A percentile compares a stretch with the other conserved stretches of the same genome.
These are phyloP conservation scores for Penicillium sp. DNA, from an alignment of 2,329 filamentous ascomycete species.

Conservation along the genomic window DNA sequence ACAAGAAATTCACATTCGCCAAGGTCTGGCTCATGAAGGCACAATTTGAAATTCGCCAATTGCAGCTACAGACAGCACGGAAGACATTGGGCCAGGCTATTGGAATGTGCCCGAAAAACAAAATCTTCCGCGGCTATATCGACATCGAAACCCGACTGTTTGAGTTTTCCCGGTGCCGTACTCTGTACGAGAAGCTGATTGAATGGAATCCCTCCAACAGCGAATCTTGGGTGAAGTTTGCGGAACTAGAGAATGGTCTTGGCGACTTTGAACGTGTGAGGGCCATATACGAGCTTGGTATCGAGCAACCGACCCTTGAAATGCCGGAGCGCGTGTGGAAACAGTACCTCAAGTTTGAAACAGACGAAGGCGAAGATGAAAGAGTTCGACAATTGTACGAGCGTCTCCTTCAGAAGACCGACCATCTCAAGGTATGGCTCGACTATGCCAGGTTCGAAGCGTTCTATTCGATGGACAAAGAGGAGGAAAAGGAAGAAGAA, in stretches of 20 bases:
- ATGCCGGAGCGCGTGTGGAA: slow-evolving; percentile 99
- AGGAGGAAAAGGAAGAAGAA: slow-evolving; percentile 50
- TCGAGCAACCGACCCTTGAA: slow-evolving; percentile 78
- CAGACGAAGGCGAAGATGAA: slow-evolving; percentile 89
- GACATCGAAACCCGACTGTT: slow-evolving; percentile 90
- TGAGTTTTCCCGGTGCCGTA: slow-evolving; percentile 88
- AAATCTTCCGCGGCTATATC: slow-evolving; percentile 89
- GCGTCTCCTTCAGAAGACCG: slow-evolving; percentile 86
- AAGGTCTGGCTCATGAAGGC: slow-evolving; percentile 95
- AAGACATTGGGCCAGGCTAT: slow-evolving; percentile 89
- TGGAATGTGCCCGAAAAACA: slow-evolving; percentile 94
- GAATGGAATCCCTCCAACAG: slow-evolving; percentile 88
- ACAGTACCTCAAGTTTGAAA: slow-evolving; percentile 97
- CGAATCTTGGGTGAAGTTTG: slow-evolving; percentile 94
- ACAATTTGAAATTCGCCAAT: slow-evolving; percentile 87
- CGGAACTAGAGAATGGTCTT: slow-evolving; percentile 85
- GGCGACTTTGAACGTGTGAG: slow-evolving; percentile 85
- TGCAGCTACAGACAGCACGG: slow-evolving; percentile 73
- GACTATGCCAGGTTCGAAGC: slow-evolving; percentile 98
- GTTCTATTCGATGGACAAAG: slow-evolving; percentile 75
- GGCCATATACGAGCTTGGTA: slow-evolving; percentile 88
- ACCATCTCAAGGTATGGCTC: slow-evolving; percentile 99
- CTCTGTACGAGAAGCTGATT: slow-evolving; percentile 89
- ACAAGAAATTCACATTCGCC: slow-evolving; percentile 96
- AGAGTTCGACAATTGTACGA: slow-evolving; percentile 81